These are phyloP conservation scores for Salix purpurea DNA, from an alignment of 345 rosid species.

Conservation along the genomic window DNA sequence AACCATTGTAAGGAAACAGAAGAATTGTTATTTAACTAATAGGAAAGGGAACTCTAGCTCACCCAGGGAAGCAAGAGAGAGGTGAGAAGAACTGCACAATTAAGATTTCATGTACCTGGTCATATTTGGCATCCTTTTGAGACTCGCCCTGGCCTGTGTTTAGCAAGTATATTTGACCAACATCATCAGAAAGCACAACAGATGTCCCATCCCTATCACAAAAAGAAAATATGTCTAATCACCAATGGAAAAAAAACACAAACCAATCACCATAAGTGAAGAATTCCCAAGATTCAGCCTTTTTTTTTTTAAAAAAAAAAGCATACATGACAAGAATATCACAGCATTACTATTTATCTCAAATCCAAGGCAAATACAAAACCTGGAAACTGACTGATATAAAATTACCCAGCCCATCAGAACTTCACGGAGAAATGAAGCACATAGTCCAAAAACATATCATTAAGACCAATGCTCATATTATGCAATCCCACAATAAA, in stretches of 20 bases:
- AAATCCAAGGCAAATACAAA: not conserved
- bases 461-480: not conserved
- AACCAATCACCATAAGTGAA: not conserved
- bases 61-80: too few species aligned
- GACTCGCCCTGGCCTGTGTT: constrained; percentile 99
- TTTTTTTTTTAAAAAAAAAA: not conserved
- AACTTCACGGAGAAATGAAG: not conserved
- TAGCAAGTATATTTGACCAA: constrained; percentile 81
- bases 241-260: not conserved
- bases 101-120: constrained; percentile 56
- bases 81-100: too few species aligned
- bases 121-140: constrained; percentile 88
- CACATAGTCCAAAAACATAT: constrained; percentile 2
- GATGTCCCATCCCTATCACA: constrained; percentile 89
- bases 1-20: constrained; percentile 1
- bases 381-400: constrained; percentile 1
- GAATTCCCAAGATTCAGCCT: not conserved
- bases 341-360: not conserved
- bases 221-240: not conserved
- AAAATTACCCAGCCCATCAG: constrained; percentile 14
- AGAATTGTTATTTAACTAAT: too few species aligned
- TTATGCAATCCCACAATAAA: not conserved
- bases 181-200: constrained; percentile 96
- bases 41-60: too few species aligned
- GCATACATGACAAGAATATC: not conserved